Evolutionary conservation across 495 filamentous ascomycete genomes (phyloP).

Genomic region (Poronia punctata): DNA sequence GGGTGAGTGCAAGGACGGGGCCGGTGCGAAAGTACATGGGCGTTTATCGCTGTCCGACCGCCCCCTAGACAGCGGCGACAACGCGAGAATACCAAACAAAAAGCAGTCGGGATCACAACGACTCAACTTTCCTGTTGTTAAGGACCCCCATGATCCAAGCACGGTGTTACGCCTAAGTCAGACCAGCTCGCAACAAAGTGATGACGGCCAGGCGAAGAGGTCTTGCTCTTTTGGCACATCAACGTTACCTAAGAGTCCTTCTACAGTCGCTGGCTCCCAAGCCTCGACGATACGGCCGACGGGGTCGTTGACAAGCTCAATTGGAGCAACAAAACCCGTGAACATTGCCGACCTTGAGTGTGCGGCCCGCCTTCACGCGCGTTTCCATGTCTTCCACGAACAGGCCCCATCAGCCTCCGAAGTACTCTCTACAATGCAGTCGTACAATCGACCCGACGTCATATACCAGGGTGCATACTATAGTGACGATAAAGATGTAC

Average conservation of each 20-base stretch:
- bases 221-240: slow-evolving; percentile 30
- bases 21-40: background rate
- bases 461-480: slow-evolving; percentile 87
- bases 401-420: slow-evolving; percentile 32
- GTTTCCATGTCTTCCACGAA: slow-evolving; percentile 22
- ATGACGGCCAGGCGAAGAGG: slow-evolving; percentile 29
- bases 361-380: slow-evolving; percentile 11
- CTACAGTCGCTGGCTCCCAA: slow-evolving; percentile 3
- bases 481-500: slow-evolving; percentile 79
- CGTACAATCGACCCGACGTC: slow-evolving; percentile 37
- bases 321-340: background rate
- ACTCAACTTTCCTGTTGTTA: slow-evolving; percentile 69
- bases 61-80: slow-evolving; percentile 17
- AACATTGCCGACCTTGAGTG: slow-evolving; percentile 17
- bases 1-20: slow-evolving; percentile 1
- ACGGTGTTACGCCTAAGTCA: slow-evolving; percentile 66
- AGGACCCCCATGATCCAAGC: slow-evolving; percentile 62
- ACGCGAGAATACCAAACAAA: slow-evolving; percentile 8
- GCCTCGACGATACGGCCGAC: slow-evolving; percentile 3
- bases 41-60: background rate
- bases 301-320: slow-evolving; percentile 4
- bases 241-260: slow-evolving; percentile 1
- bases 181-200: slow-evolving; percentile 38
- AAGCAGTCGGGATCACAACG: slow-evolving; percentile 26
- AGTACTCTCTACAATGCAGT: slow-evolving; percentile 38